These are phyloP conservation scores for Amphicarpaea edgeworthii DNA, from an alignment of 306 rosid genomes.

Conservation along the genomic window DNA sequence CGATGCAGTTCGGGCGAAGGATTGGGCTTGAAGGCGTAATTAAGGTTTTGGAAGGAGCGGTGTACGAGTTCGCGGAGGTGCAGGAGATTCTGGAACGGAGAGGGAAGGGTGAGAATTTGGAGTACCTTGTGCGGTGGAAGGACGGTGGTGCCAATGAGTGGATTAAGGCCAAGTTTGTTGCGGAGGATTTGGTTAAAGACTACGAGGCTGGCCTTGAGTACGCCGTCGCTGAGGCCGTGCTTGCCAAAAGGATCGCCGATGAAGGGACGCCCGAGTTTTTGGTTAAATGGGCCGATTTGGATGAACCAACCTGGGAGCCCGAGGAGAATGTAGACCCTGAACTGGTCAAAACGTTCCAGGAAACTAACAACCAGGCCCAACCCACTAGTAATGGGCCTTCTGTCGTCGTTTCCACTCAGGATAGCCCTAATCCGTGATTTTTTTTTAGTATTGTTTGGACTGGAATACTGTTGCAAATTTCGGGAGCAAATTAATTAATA, in stretches of 20 bases:
- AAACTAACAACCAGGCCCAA: conserved; percentile 36
- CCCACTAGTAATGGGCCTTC: conserved; percentile 37
- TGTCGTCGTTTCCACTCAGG: neutral
- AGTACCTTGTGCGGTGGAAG: conserved; percentile 84
- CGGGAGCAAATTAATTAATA: too few species aligned
- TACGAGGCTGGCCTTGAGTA: conserved; percentile 87
- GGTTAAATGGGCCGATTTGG: conserved; percentile 85
- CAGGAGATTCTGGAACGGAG: conserved; percentile 72
- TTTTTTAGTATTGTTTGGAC: too few species aligned
- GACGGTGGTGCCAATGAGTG: conserved; percentile 81
- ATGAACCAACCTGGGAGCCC: conserved; percentile 95
- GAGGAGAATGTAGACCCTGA: conserved; percentile 76
- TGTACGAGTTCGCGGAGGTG: conserved; percentile 86
- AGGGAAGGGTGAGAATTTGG: conserved; percentile 77
- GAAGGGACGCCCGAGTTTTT: conserved; percentile 69
- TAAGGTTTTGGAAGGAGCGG: conserved; percentile 59
- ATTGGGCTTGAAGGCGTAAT: conserved; percentile 69
- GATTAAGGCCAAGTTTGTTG: conserved; percentile 72
- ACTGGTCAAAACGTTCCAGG: conserved; percentile 59
- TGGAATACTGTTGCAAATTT: too few species aligned
- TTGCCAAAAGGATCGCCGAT: conserved; percentile 72
- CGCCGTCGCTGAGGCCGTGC: conserved; percentile 84
- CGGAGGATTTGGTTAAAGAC: conserved; percentile 76
- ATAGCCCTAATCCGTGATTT: too few species aligned
- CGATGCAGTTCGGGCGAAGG: conserved; percentile 73